phyloP scores from a whole-genome alignment of 1,284 basidiomycete species.

The Takashimella koratensis region DNA sequence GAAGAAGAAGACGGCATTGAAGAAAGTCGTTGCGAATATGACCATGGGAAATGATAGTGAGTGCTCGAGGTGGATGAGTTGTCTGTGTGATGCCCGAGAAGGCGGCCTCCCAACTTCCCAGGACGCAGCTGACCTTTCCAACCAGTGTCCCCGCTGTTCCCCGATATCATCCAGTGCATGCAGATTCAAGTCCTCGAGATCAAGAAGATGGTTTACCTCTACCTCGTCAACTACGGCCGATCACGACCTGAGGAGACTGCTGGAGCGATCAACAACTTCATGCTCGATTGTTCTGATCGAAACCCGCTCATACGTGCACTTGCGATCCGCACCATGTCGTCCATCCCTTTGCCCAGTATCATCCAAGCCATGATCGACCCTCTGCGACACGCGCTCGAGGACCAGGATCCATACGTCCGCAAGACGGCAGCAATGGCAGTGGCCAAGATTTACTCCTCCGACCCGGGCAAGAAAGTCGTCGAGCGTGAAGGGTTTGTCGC shows the following conservation, averaged over 20 bases:
- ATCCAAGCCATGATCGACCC: conserved; percentile 95
- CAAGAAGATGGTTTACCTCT: conserved; percentile 99
- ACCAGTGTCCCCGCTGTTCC: conserved; percentile 91
- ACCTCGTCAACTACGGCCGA: conserved; percentile 97
- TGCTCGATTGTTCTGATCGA: conserved; percentile 88
- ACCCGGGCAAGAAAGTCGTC: conserved; percentile 72
- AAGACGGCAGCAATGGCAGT: conserved; percentile 94
- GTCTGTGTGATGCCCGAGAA: too few species aligned
- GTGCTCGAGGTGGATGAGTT: too few species aligned
- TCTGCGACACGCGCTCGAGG: conserved; percentile 82
- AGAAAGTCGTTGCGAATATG: conserved; percentile 96
- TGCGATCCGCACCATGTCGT: conserved; percentile 97
- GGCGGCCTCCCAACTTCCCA: too few species aligned
- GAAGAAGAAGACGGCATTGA: conserved; percentile 84
- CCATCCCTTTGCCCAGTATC: conserved; percentile 92
- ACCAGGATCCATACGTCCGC: conserved; percentile 95
- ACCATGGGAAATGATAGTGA: conserved; percentile 96
- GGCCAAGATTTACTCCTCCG: conserved; percentile 93
- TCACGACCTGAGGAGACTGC: conserved; percentile 94
- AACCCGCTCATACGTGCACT: conserved; percentile 95
- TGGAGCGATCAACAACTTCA: conserved; percentile 94
- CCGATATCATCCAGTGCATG: conserved; percentile 98
- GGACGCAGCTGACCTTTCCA: too few species aligned
- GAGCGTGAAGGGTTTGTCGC: conserved; percentile 91
- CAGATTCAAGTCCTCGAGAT: conserved; percentile 71